phyloP scores from a whole-genome alignment of 192 early-diverging fungal species.

The Oehlia diaphana region DNA sequence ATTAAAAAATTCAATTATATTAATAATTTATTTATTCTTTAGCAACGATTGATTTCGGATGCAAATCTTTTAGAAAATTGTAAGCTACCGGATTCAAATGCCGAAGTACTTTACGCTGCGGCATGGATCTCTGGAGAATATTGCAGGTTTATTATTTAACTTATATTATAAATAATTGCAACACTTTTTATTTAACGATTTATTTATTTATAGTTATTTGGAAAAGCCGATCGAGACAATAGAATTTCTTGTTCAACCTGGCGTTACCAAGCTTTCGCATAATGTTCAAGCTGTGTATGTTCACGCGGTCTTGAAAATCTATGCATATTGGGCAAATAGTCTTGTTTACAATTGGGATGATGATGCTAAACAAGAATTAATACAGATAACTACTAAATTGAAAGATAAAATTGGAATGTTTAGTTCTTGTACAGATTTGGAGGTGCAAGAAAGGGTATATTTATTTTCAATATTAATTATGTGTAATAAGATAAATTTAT shows the following conservation, averaged over 20 bases:
- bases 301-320: conserved; percentile 72
- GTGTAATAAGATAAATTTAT: conserved; percentile 22
- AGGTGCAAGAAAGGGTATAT: conserved; percentile 78
- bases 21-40: conserved; percentile 8
- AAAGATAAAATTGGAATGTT: conserved; percentile 51
- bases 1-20: background rate
- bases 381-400: conserved; percentile 47
- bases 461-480: background rate
- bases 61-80: conserved; percentile 57
- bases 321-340: conserved; percentile 58
- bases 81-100: conserved; percentile 60
- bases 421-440: conserved; percentile 59
- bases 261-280: conserved; percentile 51
- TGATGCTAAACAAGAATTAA: conserved; percentile 48
- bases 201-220: conserved; percentile 31
- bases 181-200: background rate
- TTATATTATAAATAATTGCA: background rate
- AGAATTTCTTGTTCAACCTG: conserved; percentile 42
- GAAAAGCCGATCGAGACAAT: conserved; percentile 42
- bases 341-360: conserved; percentile 53
- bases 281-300: conserved; percentile 68
- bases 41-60: conserved; percentile 74
- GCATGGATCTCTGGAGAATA: conserved; percentile 94
- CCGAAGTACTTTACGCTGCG: conserved; percentile 78
- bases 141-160: conserved; percentile 48